phyloP scores from a whole-genome alignment of 768 basidiomycete species.

The Leccinum arenicola region DNA sequence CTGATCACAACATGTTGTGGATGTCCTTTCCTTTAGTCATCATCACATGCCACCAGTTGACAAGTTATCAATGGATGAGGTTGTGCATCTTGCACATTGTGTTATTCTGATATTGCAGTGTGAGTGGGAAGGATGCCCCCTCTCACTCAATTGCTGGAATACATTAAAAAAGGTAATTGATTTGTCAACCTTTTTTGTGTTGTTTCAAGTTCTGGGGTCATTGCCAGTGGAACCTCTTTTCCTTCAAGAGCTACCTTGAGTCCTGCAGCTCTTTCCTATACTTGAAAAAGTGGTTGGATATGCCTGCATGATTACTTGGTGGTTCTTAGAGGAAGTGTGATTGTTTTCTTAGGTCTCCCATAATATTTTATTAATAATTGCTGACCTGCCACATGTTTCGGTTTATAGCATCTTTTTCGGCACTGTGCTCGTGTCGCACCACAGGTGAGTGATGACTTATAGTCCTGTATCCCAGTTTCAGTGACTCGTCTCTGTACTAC shows the following conservation, averaged over 20 bases:
- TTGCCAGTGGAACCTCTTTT: conserved; percentile 5
- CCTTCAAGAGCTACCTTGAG: conserved; percentile 1
- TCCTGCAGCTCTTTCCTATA: conserved; percentile 16
- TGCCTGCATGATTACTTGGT: conserved; percentile 23
- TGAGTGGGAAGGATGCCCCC: conserved; percentile 28
- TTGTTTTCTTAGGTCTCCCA: background rate
- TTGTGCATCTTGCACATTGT: conserved; percentile 21
- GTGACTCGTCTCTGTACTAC: background rate
- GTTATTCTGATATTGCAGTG: conserved; percentile 26
- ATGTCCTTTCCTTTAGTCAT: conserved; percentile 1
- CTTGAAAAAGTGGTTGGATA: conserved; percentile 5
- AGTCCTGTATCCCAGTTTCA: background rate
- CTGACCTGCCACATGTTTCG: conserved; percentile 7
- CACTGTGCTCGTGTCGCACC: conserved; percentile 22
- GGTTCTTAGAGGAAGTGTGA: conserved; percentile 12
- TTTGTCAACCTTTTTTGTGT: conserved; percentile 2
- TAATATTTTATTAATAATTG: background rate
- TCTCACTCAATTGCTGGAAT: conserved; percentile 29
- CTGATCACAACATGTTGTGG: background rate
- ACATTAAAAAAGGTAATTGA: conserved; percentile 30
- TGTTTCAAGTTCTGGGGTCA: conserved; percentile 1
- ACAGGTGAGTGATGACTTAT: conserved; percentile 7
- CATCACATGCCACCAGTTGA: conserved; percentile 15
- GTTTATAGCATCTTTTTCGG: conserved; percentile 23
- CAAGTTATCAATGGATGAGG: conserved; percentile 20